Evolutionary conservation across 2,329 filamentous ascomycete genomes (phyloP).

Genomic region (Curvularia lunata): DNA sequence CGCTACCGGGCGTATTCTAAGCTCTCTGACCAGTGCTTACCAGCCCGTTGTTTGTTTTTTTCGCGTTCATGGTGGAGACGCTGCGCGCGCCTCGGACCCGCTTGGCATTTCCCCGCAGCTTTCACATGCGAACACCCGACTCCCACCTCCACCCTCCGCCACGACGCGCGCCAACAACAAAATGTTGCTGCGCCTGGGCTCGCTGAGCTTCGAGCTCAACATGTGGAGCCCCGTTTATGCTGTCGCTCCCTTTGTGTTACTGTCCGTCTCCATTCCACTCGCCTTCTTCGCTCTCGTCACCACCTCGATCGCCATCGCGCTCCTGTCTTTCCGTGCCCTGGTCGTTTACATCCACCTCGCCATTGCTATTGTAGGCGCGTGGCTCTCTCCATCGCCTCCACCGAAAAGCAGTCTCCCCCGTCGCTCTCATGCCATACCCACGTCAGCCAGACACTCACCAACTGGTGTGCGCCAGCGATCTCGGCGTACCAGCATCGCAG

Average conservation of each 20-base stretch:
- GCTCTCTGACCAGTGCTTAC: neutral
- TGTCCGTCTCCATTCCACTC: constrained; percentile 50
- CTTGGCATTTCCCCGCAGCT: constrained; percentile 23
- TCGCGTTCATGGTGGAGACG: neutral
- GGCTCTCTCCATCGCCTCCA: constrained; percentile 35
- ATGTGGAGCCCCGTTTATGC: constrained; percentile 43
- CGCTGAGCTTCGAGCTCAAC: constrained; percentile 24
- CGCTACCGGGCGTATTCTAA: neutral
- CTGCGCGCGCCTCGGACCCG: neutral
- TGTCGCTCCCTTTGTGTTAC: constrained; percentile 44
- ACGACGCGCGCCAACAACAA: neutral
- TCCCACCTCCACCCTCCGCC: neutral
- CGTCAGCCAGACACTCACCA: constrained; percentile 31
- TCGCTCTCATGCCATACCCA: constrained; percentile 15
- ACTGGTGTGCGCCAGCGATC: constrained; percentile 27
- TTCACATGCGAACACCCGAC: constrained; percentile 29
- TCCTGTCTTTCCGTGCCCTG: constrained; percentile 49
- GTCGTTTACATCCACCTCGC: constrained; percentile 53
- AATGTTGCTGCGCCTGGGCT: constrained; percentile 25
- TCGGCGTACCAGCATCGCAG: constrained; percentile 33
- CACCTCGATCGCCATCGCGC: constrained; percentile 47
- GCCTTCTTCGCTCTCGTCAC: constrained; percentile 49
- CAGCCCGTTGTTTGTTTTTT: neutral
- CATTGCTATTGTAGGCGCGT: constrained; percentile 49
- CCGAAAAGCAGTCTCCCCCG: constrained; percentile 23